Evolutionary conservation across 768 basidiomycete species (phyloP).

Genomic region (Clathrus columnatus): DNA sequence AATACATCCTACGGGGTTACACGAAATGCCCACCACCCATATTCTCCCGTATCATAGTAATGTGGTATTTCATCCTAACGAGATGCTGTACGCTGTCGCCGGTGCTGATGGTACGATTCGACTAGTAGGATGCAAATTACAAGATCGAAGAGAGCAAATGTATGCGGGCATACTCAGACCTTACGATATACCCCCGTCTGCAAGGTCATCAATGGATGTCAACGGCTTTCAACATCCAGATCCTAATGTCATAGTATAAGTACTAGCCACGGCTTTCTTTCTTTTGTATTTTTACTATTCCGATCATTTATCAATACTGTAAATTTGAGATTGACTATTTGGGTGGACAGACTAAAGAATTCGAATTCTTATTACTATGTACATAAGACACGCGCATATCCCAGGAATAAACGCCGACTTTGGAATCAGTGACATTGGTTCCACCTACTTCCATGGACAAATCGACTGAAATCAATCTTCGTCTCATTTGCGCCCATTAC

Average conservation of each 20-base stretch:
- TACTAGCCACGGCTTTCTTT: not conserved
- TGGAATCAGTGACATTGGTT: too few relatives aligned
- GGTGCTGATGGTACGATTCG: conserved; percentile 52
- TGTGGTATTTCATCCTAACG: conserved; percentile 76
- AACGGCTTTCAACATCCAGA: not conserved
- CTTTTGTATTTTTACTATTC: too few relatives aligned
- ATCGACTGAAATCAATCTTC: too few relatives aligned
- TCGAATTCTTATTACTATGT: too few relatives aligned
- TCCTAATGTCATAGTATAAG: too few relatives aligned
- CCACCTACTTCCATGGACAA: too few relatives aligned
- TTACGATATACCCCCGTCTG: not conserved
- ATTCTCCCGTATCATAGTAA: conserved; percentile 43
- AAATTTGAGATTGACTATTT: too few relatives aligned
- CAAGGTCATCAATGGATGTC: not conserved
- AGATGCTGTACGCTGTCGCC: conserved; percentile 76
- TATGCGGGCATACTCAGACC: conserved; percentile 2
- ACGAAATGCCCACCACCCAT: conserved; percentile 41
- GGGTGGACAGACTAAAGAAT: too few relatives aligned
- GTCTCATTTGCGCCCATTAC: too few relatives aligned
- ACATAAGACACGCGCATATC: too few relatives aligned
- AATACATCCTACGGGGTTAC: conserved; percentile 46
- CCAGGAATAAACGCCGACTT: too few relatives aligned
- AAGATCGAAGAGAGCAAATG: conserved; percentile 6
- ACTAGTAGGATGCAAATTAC: conserved; percentile 12
- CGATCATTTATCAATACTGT: too few relatives aligned